These are phyloP conservation scores for Leishmania gerbilli DNA, from an alignment of 208 protist genomes.

Conservation along the genomic window DNA sequence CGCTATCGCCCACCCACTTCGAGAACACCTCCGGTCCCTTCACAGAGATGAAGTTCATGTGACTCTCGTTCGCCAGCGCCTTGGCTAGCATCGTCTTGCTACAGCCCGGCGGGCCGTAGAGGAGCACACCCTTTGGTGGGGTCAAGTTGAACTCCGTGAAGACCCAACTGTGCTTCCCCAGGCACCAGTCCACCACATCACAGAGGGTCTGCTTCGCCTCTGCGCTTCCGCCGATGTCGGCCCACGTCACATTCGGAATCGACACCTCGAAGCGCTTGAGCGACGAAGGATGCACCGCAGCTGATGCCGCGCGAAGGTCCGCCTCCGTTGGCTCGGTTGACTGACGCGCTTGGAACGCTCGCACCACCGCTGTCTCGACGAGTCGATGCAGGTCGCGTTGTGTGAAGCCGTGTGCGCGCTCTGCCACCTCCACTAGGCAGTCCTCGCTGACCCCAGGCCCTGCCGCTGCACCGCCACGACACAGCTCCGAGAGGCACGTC, in stretches of 20 bases:
- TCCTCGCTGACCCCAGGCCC: slow-evolving; percentile 7
- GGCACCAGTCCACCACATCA: slow-evolving; percentile 90
- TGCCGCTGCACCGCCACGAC: not conserved
- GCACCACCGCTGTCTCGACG: slow-evolving; percentile 38
- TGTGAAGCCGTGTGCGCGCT: slow-evolving; percentile 56
- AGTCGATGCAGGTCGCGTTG: slow-evolving; percentile 60
- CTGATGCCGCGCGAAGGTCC: slow-evolving; percentile 33
- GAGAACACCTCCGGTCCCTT: slow-evolving; percentile 98
- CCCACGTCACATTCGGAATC: slow-evolving; percentile 91
- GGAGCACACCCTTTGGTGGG: slow-evolving; percentile 94
- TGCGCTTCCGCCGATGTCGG: slow-evolving; percentile 95
- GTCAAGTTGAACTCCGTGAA: slow-evolving; percentile 94
- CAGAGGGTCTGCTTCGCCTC: slow-evolving; percentile 89
- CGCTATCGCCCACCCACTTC: slow-evolving; percentile 99
- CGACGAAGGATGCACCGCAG: slow-evolving; percentile 53
- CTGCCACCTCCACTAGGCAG: slow-evolving; percentile 35
- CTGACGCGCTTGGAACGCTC: slow-evolving; percentile 33
- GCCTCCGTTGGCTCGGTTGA: slow-evolving; percentile 18
- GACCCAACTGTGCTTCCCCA: slow-evolving; percentile 89
- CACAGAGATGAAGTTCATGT: slow-evolving; percentile 87
- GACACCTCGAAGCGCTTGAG: slow-evolving; percentile 72
- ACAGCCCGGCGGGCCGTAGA: slow-evolving; percentile 98
- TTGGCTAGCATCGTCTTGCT: slow-evolving; percentile 99
- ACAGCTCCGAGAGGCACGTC: slow-evolving; percentile 18
- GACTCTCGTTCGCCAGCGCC: slow-evolving; percentile 96